phyloP scores from a whole-genome alignment of 352 stramenopile genomes.

The Globisporangium radiosum region DNA sequence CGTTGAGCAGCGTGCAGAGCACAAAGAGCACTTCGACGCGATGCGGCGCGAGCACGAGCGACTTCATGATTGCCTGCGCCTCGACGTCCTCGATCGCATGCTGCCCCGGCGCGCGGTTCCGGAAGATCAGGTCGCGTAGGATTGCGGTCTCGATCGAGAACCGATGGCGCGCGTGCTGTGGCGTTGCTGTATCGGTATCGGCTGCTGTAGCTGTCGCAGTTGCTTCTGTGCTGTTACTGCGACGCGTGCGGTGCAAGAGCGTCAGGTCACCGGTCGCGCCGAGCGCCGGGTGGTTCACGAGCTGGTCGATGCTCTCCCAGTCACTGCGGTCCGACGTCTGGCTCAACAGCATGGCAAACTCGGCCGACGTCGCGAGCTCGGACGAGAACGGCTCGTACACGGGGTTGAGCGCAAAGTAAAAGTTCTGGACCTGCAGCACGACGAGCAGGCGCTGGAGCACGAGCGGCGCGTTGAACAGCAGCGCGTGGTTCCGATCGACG shows the following conservation, averaged over 20 bases:
- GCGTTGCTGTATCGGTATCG: slow-evolving; percentile 13
- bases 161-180: slow-evolving; percentile 16
- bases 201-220: background rate
- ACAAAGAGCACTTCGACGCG: slow-evolving; percentile 97
- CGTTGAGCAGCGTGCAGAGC: slow-evolving; percentile 93
- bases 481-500: slow-evolving; percentile 91
- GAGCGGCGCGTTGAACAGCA: slow-evolving; percentile 85
- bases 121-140: slow-evolving; percentile 67
- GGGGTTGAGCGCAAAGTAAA: slow-evolving; percentile 76
- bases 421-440: slow-evolving; percentile 80
- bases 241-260: slow-evolving; percentile 29
- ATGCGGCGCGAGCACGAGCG: slow-evolving; percentile 88
- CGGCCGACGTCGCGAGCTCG: slow-evolving; percentile 70
- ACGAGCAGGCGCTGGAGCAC: slow-evolving; percentile 67
- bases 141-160: slow-evolving; percentile 69
- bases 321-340: slow-evolving; percentile 67
- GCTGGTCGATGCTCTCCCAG: slow-evolving; percentile 65
- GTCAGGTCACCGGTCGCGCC: slow-evolving; percentile 39
- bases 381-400: slow-evolving; percentile 80
- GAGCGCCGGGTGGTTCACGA: slow-evolving; percentile 46
- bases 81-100: slow-evolving; percentile 59
- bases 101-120: slow-evolving; percentile 43
- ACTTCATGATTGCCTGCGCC: slow-evolving; percentile 88
- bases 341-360: slow-evolving; percentile 77
- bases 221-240: slow-evolving; percentile 10